Percentiles rank a stretch among this genome's conserved stretches.
Conservation (phyloP, 345 rosid species). For the Barbarea vulgaris region DNA sequence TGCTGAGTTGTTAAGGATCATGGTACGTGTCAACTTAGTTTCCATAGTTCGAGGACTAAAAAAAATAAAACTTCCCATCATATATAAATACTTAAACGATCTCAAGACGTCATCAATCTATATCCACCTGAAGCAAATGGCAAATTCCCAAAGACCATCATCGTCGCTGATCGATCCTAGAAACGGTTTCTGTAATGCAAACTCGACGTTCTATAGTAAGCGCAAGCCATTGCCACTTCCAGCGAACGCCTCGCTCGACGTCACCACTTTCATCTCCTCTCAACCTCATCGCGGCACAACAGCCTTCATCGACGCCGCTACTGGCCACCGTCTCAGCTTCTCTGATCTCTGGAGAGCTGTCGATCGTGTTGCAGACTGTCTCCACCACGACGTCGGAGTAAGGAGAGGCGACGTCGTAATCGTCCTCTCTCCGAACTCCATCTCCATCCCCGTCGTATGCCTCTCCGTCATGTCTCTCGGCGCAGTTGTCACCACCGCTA, state of each 20-base stretch:
- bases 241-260: background rate
- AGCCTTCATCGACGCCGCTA: background rate
- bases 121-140: conserved; percentile 24
- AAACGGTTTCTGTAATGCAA: background rate
- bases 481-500: conserved; percentile 78
- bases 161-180: background rate
- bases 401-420: background rate
- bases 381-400: background rate
- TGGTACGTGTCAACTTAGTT: too few relatives aligned
- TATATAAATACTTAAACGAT: too few relatives aligned
- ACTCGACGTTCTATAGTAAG: background rate
- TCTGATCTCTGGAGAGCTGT: background rate
- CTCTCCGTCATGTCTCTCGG: conserved; percentile 89
- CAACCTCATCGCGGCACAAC: background rate
- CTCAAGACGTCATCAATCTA: background rate
- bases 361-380: background rate
- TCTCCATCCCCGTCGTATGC: conserved; percentile 73
- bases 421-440: conserved; percentile 49
- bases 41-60: too few relatives aligned
- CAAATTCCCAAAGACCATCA: background rate
- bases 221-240: background rate
- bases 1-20: too few relatives aligned
- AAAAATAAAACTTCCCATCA: too few relatives aligned
- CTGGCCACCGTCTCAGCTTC: background rate
- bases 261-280: background rate